Conservation (phyloP, 2,329 filamentous ascomycete species). For the Pseudogymnoascus sp. region DNA sequence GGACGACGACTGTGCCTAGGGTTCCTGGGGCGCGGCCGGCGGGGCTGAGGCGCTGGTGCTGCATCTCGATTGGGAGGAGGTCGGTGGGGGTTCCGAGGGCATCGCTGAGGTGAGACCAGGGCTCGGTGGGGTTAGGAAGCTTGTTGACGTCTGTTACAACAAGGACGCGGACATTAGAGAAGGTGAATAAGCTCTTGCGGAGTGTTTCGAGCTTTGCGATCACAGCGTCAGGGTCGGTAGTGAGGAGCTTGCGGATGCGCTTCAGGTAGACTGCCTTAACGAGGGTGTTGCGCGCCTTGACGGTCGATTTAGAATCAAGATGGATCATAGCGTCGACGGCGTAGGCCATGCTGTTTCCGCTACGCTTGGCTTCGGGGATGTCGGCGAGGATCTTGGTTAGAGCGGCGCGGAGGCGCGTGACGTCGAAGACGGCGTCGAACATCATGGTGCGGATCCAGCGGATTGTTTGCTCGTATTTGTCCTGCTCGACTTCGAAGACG, state of each 20-base stretch:
- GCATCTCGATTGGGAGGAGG: constrained; percentile 62
- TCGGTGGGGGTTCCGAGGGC: constrained; percentile 32
- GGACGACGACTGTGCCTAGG: constrained; percentile 67
- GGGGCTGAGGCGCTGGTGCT: constrained; percentile 61
- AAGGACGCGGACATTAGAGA: constrained; percentile 76
- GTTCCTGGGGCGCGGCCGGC: constrained; percentile 68
- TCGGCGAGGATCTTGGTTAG: constrained; percentile 81
- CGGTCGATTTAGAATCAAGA: constrained; percentile 64
- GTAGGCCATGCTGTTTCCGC: constrained; percentile 59
- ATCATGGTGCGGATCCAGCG: constrained; percentile 79
- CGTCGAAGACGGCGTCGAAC: constrained; percentile 82
- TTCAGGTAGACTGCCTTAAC: constrained; percentile 85
- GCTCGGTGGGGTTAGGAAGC: constrained; percentile 63
- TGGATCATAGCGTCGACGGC: constrained; percentile 71
- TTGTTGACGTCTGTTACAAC: constrained; percentile 74
- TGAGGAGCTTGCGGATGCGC: constrained; percentile 70
- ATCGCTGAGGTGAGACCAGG: constrained; percentile 53
- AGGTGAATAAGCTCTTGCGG: constrained; percentile 65
- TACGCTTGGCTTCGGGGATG: constrained; percentile 84
- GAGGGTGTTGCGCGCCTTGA: constrained; percentile 70
- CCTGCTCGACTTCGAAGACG: constrained; percentile 75
- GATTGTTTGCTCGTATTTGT: constrained; percentile 77
- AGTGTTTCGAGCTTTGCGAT: constrained; percentile 70
- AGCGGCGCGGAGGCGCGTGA: constrained; percentile 50
- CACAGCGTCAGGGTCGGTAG: constrained; percentile 65